A percentile compares a stretch with the other conserved stretches of the same genome.
Evolutionary conservation across 192 early-diverging fungal species (phyloP).

Genomic region (Lobosporangium transversale): DNA sequence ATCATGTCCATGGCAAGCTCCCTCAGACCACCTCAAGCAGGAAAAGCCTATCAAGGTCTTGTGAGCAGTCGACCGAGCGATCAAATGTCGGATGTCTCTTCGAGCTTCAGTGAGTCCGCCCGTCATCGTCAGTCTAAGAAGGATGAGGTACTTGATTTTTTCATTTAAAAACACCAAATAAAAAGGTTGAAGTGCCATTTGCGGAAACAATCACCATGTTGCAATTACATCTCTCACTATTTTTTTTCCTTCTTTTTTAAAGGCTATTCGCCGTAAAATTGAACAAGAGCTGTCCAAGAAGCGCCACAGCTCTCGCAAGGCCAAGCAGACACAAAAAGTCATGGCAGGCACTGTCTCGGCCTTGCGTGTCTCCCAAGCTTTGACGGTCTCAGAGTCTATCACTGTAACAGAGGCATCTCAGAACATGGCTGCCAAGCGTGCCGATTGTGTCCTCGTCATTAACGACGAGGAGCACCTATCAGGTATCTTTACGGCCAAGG

Average conservation of each 20-base stretch:
- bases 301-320: slow-evolving; percentile 51
- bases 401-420: slow-evolving; percentile 86
- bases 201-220: background rate
- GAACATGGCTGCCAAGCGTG: slow-evolving; percentile 97
- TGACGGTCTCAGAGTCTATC: slow-evolving; percentile 84
- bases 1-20: slow-evolving; percentile 54
- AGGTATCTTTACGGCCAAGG: slow-evolving; percentile 98
- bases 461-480: slow-evolving; percentile 90
- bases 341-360: slow-evolving; percentile 90
- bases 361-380: slow-evolving; percentile 83
- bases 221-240: background rate
- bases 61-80: slow-evolving; percentile 41
- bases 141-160: slow-evolving; percentile 47
- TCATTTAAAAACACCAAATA: background rate
- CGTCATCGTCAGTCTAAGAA: slow-evolving; percentile 56
- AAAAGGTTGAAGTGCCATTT: too few species aligned
- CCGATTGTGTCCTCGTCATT: slow-evolving; percentile 95
- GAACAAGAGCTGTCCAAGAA: slow-evolving; percentile 78
- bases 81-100: slow-evolving; percentile 54
- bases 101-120: slow-evolving; percentile 53
- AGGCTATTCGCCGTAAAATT: slow-evolving; percentile 77
- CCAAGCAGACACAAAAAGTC: slow-evolving; percentile 47
- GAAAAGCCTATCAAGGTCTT: slow-evolving; percentile 39
- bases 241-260: background rate
- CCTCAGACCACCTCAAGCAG: slow-evolving; percentile 51